A percentile compares a stretch with the other conserved stretches of the same genome.
These are phyloP conservation scores for Cryphonectria japonica DNA, from an alignment of 2,329 filamentous ascomycete genomes.

Conservation along the genomic window DNA sequence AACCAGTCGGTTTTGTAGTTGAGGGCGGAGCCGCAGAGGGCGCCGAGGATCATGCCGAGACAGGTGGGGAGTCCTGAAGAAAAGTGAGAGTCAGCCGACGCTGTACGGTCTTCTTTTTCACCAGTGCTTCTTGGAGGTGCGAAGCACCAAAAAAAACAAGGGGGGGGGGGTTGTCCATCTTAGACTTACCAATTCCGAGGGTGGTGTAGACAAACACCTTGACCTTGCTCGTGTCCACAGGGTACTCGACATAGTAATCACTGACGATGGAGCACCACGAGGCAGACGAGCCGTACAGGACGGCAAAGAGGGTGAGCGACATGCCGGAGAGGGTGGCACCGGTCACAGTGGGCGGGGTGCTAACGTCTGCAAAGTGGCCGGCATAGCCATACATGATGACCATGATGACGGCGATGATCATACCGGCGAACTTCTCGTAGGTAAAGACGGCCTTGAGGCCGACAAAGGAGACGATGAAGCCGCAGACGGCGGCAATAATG, in stretches of 20 bases:
- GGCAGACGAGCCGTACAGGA: constrained; percentile 53
- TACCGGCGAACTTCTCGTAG: constrained; percentile 56
- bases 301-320: constrained; percentile 47
- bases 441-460: constrained; percentile 53
- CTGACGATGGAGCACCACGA: constrained; percentile 52
- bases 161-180: background rate
- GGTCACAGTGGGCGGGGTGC: constrained; percentile 39
- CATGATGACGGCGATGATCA: constrained; percentile 52
- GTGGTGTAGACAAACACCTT: constrained; percentile 54
- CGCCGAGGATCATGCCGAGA: constrained; percentile 52
- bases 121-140: background rate
- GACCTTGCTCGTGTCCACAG: constrained; percentile 47
- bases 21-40: constrained; percentile 47
- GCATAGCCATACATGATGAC: constrained; percentile 53
- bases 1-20: constrained; percentile 46
- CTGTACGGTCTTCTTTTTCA: background rate
- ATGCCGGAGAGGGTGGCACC: constrained; percentile 45
- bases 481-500: constrained; percentile 53
- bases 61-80: constrained; percentile 46
- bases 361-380: constrained; percentile 45
- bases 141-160: background rate
- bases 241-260: constrained; percentile 53
- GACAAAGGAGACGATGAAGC: constrained; percentile 55
- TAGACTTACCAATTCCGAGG: constrained; percentile 44
- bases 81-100: background rate